Evolutionary conservation across 352 stramenopile species (phyloP).

Genomic region (Globisporangium solare): DNA sequence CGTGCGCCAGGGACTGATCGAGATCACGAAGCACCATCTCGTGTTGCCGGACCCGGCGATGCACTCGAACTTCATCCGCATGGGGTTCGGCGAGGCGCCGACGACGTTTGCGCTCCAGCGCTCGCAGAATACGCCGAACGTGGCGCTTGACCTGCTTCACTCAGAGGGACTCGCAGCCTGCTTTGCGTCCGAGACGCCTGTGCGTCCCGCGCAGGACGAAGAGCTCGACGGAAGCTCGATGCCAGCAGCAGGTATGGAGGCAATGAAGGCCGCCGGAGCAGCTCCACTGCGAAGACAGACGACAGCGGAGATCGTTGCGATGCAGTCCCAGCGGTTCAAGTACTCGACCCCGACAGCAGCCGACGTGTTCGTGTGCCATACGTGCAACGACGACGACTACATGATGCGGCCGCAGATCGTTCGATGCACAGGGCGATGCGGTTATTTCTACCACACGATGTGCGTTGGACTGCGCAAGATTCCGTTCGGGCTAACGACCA

Average conservation of each 20-base stretch:
- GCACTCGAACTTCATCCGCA: slow-evolving; percentile 79
- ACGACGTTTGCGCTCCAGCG: slow-evolving; percentile 77
- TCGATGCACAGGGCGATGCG: slow-evolving; percentile 40
- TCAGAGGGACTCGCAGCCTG: slow-evolving; percentile 51
- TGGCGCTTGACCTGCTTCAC: slow-evolving; percentile 70
- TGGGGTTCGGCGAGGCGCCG: slow-evolving; percentile 67
- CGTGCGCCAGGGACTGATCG: slow-evolving; percentile 61
- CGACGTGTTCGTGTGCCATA: slow-evolving; percentile 34
- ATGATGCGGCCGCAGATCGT: slow-evolving; percentile 79
- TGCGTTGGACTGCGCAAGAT: slow-evolving; percentile 77
- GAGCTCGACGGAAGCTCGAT: slow-evolving; percentile 12
- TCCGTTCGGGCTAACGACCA: slow-evolving; percentile 75
- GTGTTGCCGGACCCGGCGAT: slow-evolving; percentile 71
- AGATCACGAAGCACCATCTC: slow-evolving; percentile 79
- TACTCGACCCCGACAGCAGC: slow-evolving; percentile 36
- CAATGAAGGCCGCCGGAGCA: slow-evolving; percentile 9
- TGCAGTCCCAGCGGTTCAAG: slow-evolving; percentile 57
- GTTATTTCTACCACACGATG: slow-evolving; percentile 62
- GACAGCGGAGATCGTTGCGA: slow-evolving; percentile 65
- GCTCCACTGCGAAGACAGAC: slow-evolving; percentile 36
- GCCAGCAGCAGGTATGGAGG: slow-evolving; percentile 6
- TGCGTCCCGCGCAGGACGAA: slow-evolving; percentile 16
- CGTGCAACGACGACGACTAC: slow-evolving; percentile 80
- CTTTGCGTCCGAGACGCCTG: slow-evolving; percentile 32
- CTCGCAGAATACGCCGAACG: slow-evolving; percentile 71